A percentile compares a stretch with the other conserved stretches of the same genome.
These are phyloP conservation scores for Triticum dicoccoides DNA, from an alignment of 176 grass and related monocot species.

Conservation along the genomic window DNA sequence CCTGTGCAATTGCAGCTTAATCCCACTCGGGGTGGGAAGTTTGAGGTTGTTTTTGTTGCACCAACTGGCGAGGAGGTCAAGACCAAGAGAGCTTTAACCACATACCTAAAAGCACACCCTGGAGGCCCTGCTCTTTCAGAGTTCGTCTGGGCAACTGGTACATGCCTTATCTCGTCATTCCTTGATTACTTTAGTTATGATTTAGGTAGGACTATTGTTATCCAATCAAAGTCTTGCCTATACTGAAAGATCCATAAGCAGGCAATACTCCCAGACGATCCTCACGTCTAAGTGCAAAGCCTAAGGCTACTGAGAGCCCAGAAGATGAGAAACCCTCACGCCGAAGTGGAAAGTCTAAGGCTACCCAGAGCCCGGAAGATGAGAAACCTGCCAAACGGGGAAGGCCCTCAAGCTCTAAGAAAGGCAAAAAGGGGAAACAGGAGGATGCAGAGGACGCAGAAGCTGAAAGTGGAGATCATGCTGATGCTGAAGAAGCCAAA, in stretches of 20 bases:
- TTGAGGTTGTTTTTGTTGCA: conserved; percentile 69
- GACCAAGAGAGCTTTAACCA: conserved; percentile 66
- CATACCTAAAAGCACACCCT: conserved; percentile 65
- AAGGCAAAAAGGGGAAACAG: conserved; percentile 37
- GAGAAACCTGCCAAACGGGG: conserved; percentile 51
- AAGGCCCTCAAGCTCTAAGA: conserved; percentile 35
- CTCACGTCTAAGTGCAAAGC: conserved; percentile 76
- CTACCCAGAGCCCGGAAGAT: conserved; percentile 55
- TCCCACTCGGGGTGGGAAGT: conserved; percentile 45
- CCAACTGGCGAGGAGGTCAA: conserved; percentile 88
- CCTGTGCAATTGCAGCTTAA: conserved; percentile 40
- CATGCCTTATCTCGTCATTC: conserved; percentile 11
- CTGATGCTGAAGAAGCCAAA: conserved; percentile 28
- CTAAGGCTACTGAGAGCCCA: conserved; percentile 56
- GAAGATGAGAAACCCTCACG: conserved; percentile 52
- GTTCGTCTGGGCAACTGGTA: conserved; percentile 87
- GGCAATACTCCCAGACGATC: conserved; percentile 89
- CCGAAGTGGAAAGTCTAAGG: conserved; percentile 53
- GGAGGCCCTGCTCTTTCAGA: conserved; percentile 67
- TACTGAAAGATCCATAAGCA: conserved; percentile 47
- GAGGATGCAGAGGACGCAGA: conserved; percentile 8
- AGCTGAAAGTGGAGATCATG: conserved; percentile 20
- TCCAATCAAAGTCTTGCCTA: conserved; percentile 15
- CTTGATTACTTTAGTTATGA: background rate
- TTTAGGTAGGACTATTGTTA: background rate